Base-by-base conservation (phyloP, 2,329 filamentous ascomycete species). In the Fusarium sp. region DNA sequence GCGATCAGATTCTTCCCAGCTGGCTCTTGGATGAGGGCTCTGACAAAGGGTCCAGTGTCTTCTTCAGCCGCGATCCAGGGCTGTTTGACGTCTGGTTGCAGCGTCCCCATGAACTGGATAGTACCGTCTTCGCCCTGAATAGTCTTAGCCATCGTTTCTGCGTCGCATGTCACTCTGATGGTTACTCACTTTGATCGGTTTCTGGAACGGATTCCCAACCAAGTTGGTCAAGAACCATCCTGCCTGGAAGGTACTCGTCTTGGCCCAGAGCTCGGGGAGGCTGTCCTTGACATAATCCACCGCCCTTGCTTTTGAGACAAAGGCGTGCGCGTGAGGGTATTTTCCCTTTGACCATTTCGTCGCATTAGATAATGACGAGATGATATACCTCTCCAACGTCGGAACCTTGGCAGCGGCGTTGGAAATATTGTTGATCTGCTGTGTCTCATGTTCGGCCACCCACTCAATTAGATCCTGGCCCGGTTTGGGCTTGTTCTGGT, bases 311-410 rank as follows among this genome's bases (percentile, higher is more conserved):
- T 85, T 85, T 12, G 76, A 72, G 41, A 84, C 80, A 59, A 82
- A 84, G 66, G 85, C 82, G 50, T 80, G 79, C 1, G 83, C 79
- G 13, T 76, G 71, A 3, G 59, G 78, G 58, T 84, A 84, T 64
- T 82, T 82, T 0, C 83, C 83, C 10, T 70, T 71, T n/a, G 78
- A 82, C 74, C 76, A 78, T 61, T 79, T 81, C 8, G 66, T 73
- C 1, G 76, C 75, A 66, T 82, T 71, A 2, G 77, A 75, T 1
- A 85, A 64, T 0, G 76, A 77, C 5, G 81, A 84, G 3, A 82
- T 64, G 4, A 86, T 63, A 15, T 85, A 78, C 6, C 79, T 71
- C 37, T 84, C 77, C 3, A 85, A 62, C 0, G 68, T 75, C 0
- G 64, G 52, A 2, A 82, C 56, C 6, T 72, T 70, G 0, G 78